phyloP scores from a whole-genome alignment of 2,329 filamentous ascomycete genomes.

The Volutella citrinella region DNA sequence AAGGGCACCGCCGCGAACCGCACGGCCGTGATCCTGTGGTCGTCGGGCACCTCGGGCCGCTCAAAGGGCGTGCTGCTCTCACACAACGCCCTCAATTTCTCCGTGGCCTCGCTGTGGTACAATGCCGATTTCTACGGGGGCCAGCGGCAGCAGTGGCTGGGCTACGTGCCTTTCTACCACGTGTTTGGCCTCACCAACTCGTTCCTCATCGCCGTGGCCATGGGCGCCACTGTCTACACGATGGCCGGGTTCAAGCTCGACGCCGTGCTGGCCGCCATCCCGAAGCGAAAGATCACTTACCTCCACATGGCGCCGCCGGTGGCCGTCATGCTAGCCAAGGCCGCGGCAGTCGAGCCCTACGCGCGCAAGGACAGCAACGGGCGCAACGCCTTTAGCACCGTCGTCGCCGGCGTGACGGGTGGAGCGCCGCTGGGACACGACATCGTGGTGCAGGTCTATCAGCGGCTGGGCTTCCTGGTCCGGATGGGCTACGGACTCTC shows the following conservation, averaged over 20 bases:
- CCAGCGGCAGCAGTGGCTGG: conserved; percentile 44
- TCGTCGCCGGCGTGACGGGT: conserved; percentile 54
- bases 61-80: conserved; percentile 74
- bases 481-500: conserved; percentile 73
- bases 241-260: conserved; percentile 70
- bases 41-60: conserved; percentile 65
- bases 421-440: conserved; percentile 61
- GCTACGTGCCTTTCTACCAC: conserved; percentile 70
- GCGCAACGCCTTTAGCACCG: conserved; percentile 54
- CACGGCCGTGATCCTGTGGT: conserved; percentile 47
- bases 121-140: conserved; percentile 44
- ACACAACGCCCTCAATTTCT: conserved; percentile 62
- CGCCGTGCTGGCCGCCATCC: conserved; percentile 58
- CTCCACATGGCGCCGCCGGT: conserved; percentile 68
- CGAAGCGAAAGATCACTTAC: conserved; percentile 62
- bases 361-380: conserved; percentile 41
- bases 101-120: conserved; percentile 47
- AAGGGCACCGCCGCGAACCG: conserved; percentile 46
- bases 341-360: conserved; percentile 62
- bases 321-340: conserved; percentile 66
- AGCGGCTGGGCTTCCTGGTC: conserved; percentile 49
- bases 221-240: conserved; percentile 59
- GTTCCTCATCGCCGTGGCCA: conserved; percentile 52
- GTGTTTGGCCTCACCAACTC: conserved; percentile 58
- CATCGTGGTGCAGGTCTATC: conserved; percentile 57